Base-by-base conservation (phyloP, 1,284 basidiomycete genomes). In the Takashimella tepidaria region DNA sequence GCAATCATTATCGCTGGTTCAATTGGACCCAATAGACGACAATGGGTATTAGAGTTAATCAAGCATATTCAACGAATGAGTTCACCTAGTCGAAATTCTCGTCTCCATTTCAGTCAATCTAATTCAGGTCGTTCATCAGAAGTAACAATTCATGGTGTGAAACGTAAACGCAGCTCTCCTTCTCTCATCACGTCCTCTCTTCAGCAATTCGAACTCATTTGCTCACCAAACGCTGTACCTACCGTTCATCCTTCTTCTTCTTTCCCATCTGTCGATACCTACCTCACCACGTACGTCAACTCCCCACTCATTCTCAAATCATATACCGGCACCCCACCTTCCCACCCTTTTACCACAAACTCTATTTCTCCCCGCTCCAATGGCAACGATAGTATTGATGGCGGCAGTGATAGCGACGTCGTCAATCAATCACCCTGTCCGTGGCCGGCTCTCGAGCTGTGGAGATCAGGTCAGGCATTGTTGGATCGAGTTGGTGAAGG, bases 1-100 rank as follows among this genome's bases (percentile, higher is more conserved):
- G 85, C 86, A 1, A 85, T 95, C 59, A 85, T 97, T 60, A 80
- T 95, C 44, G 87, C 91, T 6, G 92, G 92, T 1, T 83, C 85
- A 1, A 79, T 84, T 22, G 89, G 88, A 5, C 68, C 79, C 24
- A 77, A 78, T 5, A 77, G 87, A 47, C 72, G 83, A 27, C 82
- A 86, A 31, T 68, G 85, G 45, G 79, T 89, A 11, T 78, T 83
- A 43, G 75, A 77, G 22, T 69, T 88, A 31, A 88, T 97, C 57
- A 60, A 64, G 31, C 59, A 56, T 13, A 67, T 81, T 3, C 83
- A 84, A 62, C 16, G 53, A 11, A 44, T 55, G 3, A 57, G 62
- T 45, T 60, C 64, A n/a, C n/a, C 47, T 11, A 19, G 22, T 6
- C 20, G 45, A 27, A 47, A 11, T 19, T 19, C 13, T 20, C 8